A percentile compares a stretch with the other conserved stretches of the same genome.
Conservation (phyloP, 495 filamentous ascomycete species). For the Chaetomium tenue region DNA sequence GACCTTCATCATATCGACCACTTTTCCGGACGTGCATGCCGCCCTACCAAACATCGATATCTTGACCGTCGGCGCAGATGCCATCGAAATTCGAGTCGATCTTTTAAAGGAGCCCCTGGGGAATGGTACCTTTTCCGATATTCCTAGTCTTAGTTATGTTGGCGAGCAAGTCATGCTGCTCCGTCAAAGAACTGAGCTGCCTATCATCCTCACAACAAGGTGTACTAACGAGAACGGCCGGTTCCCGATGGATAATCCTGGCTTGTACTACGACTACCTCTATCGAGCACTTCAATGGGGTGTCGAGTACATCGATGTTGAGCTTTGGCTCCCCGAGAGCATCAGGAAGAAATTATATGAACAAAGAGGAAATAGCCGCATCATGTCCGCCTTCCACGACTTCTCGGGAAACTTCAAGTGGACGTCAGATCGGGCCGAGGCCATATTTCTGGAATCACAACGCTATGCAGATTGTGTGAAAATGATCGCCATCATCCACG, state of each 20-base stretch:
- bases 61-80: constrained; percentile 78
- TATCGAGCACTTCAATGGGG: constrained; percentile 80
- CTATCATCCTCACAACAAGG: constrained; percentile 81
- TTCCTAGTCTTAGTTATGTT: constrained; percentile 78
- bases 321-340: constrained; percentile 77
- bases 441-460: constrained; percentile 64
- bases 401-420: constrained; percentile 81
- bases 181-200: constrained; percentile 76
- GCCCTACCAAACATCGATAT: constrained; percentile 84
- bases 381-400: constrained; percentile 86
- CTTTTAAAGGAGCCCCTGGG: constrained; percentile 69
- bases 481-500: constrained; percentile 79
- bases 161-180: constrained; percentile 81
- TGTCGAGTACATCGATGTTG: constrained; percentile 83
- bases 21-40: constrained; percentile 79
- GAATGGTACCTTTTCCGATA: constrained; percentile 54
- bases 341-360: constrained; percentile 65
- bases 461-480: constrained; percentile 81
- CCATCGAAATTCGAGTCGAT: constrained; percentile 79
- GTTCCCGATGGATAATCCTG: constrained; percentile 77
- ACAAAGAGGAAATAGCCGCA: constrained; percentile 69
- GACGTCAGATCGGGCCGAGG: constrained; percentile 66
- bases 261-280: constrained; percentile 71
- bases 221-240: constrained; percentile 77
- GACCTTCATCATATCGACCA: constrained; percentile 81